Percentiles rank a stretch among this genome's conserved stretches.
These are phyloP conservation scores for Metarhizium anisopliae DNA, from an alignment of 2,329 filamentous ascomycete genomes.

Conservation along the genomic window DNA sequence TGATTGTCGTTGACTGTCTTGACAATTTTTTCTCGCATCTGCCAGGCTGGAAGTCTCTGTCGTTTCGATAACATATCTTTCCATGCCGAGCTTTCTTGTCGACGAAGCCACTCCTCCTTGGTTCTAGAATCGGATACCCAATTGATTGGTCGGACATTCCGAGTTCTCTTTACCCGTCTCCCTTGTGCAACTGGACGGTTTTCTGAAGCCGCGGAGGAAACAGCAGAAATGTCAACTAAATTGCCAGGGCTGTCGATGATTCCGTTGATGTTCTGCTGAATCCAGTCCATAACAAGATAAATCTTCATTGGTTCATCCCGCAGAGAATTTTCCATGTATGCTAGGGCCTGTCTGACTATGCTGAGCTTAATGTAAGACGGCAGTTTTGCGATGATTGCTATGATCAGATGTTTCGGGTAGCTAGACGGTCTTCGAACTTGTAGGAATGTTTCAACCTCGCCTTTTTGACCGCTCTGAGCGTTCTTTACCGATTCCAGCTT, in stretches of 20 bases:
- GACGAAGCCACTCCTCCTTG: slow-evolving; percentile 58
- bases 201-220: slow-evolving; percentile 58
- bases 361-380: slow-evolving; percentile 92
- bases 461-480: slow-evolving; percentile 37
- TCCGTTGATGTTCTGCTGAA: slow-evolving; percentile 73
- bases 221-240: slow-evolving; percentile 74
- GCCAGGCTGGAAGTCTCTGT: slow-evolving; percentile 78
- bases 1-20: slow-evolving; percentile 66
- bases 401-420: slow-evolving; percentile 64
- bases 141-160: slow-evolving; percentile 49
- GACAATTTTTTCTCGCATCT: slow-evolving; percentile 68
- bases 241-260: slow-evolving; percentile 80
- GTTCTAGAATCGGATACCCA: slow-evolving; percentile 54
- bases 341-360: slow-evolving; percentile 67
- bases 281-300: slow-evolving; percentile 83
- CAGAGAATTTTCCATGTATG: slow-evolving; percentile 60
- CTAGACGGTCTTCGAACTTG: slow-evolving; percentile 63
- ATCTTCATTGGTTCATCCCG: slow-evolving; percentile 81
- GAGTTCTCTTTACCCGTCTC: slow-evolving; percentile 19
- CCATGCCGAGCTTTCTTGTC: slow-evolving; percentile 56
- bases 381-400: slow-evolving; percentile 61
- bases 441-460: slow-evolving; percentile 43
- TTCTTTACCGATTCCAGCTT: slow-evolving; percentile 50
- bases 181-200: slow-evolving; percentile 25
- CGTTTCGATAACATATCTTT: slow-evolving; percentile 68